phyloP scores from a whole-genome alignment of 139 green algal genomes.

The Deuterostichococcus epilithicus region DNA sequence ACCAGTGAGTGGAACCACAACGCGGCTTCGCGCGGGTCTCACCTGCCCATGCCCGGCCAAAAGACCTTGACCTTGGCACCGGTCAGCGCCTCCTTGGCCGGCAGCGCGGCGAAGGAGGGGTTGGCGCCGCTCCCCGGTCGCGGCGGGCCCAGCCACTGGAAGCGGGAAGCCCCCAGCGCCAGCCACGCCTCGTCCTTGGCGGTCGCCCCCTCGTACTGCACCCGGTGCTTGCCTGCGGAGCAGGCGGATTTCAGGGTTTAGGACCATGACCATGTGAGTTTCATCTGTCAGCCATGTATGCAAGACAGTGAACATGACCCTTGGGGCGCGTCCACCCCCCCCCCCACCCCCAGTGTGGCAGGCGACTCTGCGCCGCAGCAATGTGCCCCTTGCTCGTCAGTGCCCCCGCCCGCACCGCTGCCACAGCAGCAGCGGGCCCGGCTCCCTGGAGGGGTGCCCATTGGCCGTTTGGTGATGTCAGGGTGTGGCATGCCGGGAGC shows the following conservation, averaged over 20 bases:
- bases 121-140: conserved; percentile 29
- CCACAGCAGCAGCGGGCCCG: too few relatives aligned
- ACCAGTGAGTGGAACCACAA: too few relatives aligned
- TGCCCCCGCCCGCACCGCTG: too few relatives aligned
- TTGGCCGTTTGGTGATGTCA: too few relatives aligned
- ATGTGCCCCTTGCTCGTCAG: too few relatives aligned
- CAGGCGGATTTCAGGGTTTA: conserved; percentile 4
- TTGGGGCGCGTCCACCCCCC: too few relatives aligned
- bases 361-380: too few relatives aligned
- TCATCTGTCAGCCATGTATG: too few relatives aligned
- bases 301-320: too few relatives aligned
- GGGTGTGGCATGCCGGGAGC: too few relatives aligned
- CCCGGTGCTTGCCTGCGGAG: conserved; percentile 27
- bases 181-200: conserved; percentile 42
- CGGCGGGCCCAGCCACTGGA: conserved; percentile 40
- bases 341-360: too few relatives aligned
- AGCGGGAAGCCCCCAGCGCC: conserved; percentile 32
- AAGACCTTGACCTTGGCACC: conserved; percentile 42
- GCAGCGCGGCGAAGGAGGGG: conserved; percentile 27
- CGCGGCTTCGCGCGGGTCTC: neutral
- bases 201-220: conserved; percentile 26
- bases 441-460: too few relatives aligned
- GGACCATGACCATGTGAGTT: conserved; percentile 8
- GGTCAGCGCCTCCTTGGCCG: conserved; percentile 9
- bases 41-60: conserved; percentile 60